These are phyloP conservation scores for Pyricularia grisea DNA, from an alignment of 2,329 filamentous ascomycete genomes.

Conservation along the genomic window DNA sequence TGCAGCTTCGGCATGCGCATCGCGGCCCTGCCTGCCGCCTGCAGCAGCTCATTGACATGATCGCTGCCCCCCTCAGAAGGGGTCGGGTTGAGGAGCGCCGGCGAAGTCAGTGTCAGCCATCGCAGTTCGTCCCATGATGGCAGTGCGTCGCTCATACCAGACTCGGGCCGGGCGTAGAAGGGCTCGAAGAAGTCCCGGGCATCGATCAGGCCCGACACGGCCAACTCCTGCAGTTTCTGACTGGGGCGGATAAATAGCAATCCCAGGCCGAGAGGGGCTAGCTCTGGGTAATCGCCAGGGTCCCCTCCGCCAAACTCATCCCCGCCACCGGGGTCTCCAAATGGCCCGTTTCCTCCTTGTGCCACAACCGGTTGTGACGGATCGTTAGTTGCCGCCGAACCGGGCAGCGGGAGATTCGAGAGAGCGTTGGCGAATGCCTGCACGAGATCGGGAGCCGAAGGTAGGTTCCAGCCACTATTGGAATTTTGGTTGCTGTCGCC, in stretches of 20 bases:
- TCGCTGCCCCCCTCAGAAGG: conserved; percentile 11
- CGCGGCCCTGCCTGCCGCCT: conserved; percentile 12
- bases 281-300: background rate
- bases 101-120: conserved; percentile 15
- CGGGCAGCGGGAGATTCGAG: background rate
- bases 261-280: conserved; percentile 1
- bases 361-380: background rate
- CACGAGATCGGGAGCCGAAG: background rate
- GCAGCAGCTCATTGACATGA: conserved; percentile 14
- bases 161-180: conserved; percentile 7
- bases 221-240: conserved; percentile 8
- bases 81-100: conserved; percentile 8
- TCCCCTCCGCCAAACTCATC: background rate
- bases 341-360: background rate
- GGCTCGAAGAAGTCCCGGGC: conserved; percentile 15
- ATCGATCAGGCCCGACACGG: conserved; percentile 8
- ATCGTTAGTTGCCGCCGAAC: background rate
- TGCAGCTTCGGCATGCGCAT: conserved; percentile 16
- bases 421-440: background rate
- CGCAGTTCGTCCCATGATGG: conserved; percentile 15
- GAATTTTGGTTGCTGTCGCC: background rate
- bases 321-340: background rate
- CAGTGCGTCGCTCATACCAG: background rate
- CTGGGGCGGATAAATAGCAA: conserved; percentile 6
- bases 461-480: background rate